Evolutionary conservation across 2,329 filamentous ascomycete genomes (phyloP).

Genomic region (Paracoccidioides lutzii): DNA sequence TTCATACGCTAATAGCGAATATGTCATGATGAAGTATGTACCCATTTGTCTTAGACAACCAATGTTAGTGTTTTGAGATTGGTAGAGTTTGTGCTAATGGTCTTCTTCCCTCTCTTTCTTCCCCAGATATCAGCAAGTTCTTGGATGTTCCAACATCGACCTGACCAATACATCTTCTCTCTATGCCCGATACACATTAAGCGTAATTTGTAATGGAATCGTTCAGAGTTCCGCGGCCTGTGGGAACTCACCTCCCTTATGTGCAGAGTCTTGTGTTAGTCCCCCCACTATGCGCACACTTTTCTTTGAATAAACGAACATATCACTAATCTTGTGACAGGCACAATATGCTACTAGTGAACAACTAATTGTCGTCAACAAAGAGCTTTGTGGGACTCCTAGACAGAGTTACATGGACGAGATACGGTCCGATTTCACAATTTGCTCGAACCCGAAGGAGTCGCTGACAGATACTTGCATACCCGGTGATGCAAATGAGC

Average conservation of each 20-base stretch:
- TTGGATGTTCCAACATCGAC: constrained; percentile 70
- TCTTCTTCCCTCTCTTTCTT: constrained; percentile 3
- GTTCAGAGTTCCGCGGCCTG: constrained; percentile 69
- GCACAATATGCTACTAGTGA: constrained; percentile 80
- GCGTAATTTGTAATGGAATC: constrained; percentile 83
- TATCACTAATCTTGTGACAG: constrained; percentile 29
- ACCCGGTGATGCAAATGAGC: constrained; percentile 64
- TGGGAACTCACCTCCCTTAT: constrained; percentile 59
- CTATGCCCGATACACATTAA: constrained; percentile 88
- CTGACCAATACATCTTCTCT: constrained; percentile 64
- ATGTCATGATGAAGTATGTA: constrained; percentile 63
- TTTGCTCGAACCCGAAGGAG: constrained; percentile 70
- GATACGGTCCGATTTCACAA: constrained; percentile 83
- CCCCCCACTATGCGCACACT: constrained; percentile 4
- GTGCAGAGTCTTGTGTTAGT: constrained; percentile 76
- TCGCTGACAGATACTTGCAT: constrained; percentile 67
- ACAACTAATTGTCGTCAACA: constrained; percentile 65
- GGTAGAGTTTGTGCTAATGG: neutral
- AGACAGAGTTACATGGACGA: constrained; percentile 54
- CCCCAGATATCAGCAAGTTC: constrained; percentile 61
- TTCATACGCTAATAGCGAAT: constrained; percentile 60
- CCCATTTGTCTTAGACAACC: neutral
- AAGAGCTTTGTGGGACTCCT: constrained; percentile 56
- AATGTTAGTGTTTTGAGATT: neutral
- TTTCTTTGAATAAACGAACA: neutral